phyloP scores from a whole-genome alignment of 768 basidiomycete species.

The Bullera alba region DNA sequence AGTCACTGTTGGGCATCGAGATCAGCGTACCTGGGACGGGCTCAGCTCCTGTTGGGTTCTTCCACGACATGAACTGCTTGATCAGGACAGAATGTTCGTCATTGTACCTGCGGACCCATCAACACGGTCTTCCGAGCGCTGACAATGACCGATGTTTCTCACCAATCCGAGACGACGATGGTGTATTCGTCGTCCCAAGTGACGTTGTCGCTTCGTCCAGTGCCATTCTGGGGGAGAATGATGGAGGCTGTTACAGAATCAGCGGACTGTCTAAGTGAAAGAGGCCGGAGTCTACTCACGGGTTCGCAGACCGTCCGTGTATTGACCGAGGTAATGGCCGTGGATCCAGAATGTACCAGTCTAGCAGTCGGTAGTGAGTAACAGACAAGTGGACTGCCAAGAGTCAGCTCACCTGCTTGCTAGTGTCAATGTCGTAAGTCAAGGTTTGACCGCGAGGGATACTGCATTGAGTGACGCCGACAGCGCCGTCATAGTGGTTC shows the following conservation, averaged over 20 bases:
- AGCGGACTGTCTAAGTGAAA: neutral
- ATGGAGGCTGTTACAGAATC: constrained; percentile 54
- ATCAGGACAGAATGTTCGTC: constrained; percentile 60
- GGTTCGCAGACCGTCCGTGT: constrained; percentile 86
- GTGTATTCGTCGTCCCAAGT: constrained; percentile 85
- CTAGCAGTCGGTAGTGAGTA: constrained; percentile 11
- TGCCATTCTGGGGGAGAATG: constrained; percentile 52
- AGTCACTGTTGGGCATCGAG: neutral
- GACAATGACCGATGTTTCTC: too few relatives aligned
- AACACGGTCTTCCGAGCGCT: neutral
- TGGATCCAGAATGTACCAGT: constrained; percentile 48
- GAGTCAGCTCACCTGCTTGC: constrained; percentile 17
- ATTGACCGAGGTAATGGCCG: constrained; percentile 56
- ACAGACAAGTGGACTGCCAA: constrained; percentile 41
- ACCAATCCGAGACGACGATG: constrained; percentile 81
- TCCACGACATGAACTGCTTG: constrained; percentile 58
- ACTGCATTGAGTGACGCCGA: constrained; percentile 67
- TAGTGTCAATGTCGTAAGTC: constrained; percentile 63
- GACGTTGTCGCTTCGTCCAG: constrained; percentile 51
- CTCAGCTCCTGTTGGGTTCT: constrained; percentile 75
- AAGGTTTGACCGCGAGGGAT: constrained; percentile 67
- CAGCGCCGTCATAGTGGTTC: constrained; percentile 83
- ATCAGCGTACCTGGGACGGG: constrained; percentile 66
- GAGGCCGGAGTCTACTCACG: constrained; percentile 14
- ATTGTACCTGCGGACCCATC: constrained; percentile 67